phyloP scores from a whole-genome alignment of 768 basidiomycete species.

The Cantharellus anzutake region DNA sequence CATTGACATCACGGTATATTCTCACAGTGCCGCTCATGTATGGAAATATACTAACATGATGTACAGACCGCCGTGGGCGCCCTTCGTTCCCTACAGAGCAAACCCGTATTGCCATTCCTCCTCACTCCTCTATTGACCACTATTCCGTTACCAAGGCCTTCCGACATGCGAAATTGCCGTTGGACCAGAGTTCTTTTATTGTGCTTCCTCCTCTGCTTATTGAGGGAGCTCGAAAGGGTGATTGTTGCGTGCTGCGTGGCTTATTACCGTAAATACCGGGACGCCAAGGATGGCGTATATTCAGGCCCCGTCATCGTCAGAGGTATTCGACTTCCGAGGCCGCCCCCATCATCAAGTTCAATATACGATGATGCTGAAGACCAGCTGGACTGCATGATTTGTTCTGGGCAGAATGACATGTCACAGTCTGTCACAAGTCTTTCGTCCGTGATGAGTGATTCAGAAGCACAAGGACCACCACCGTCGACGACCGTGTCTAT shows the following conservation, averaged over 20 bases:
- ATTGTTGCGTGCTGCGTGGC: not conserved
- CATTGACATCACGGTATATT: constrained; percentile 7
- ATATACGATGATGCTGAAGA: not conserved
- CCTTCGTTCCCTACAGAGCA: constrained; percentile 6
- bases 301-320: not conserved
- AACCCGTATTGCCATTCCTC: constrained; percentile 13
- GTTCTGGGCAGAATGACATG: not conserved
- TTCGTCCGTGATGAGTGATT: not conserved
- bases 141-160: constrained; percentile 9
- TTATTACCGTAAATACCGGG: not conserved
- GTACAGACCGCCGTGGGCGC: constrained; percentile 9
- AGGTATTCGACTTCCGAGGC: not conserved
- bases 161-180: not conserved
- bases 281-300: not conserved
- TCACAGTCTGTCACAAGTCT: not conserved
- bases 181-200: not conserved
- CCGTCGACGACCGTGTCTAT: not conserved
- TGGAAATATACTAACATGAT: not conserved
- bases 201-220: not conserved
- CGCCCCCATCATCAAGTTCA: not conserved
- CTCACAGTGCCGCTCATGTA: not conserved
- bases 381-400: not conserved
- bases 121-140: constrained; percentile 11
- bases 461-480: not conserved
- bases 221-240: not conserved